Evolutionary conservation across 2,329 filamentous ascomycete species (phyloP).

Genomic region (Tolypocladium nubicola): DNA sequence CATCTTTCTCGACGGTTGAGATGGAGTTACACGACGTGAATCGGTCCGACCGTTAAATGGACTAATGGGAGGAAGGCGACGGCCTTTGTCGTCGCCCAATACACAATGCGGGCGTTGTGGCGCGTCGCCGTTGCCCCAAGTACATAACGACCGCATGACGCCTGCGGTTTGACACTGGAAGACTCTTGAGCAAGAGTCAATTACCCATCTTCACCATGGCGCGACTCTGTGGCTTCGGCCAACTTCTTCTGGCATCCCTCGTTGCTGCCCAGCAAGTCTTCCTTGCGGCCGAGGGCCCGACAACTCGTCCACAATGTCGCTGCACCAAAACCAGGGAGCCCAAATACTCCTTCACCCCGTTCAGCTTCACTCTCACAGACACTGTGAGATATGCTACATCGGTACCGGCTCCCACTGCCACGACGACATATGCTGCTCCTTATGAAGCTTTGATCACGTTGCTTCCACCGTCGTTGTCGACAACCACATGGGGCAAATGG

Average conservation of each 20-base stretch:
- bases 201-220: neutral
- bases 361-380: conserved; percentile 19
- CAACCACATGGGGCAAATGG: conserved; percentile 24
- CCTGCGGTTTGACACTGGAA: no score
- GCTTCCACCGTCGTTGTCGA: conserved; percentile 13
- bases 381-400: conserved; percentile 21
- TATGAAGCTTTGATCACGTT: conserved; percentile 14
- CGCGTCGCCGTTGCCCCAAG: no score
- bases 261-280: conserved; percentile 16
- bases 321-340: conserved; percentile 9
- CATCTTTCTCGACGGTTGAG: no score
- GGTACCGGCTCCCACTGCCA: conserved; percentile 16
- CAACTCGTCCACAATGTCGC: conserved; percentile 16
- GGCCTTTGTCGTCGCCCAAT: no score
- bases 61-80: no score
- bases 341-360: conserved; percentile 15
- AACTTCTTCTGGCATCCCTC: neutral
- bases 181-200: no score
- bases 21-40: no score
- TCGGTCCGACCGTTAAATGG: no score
- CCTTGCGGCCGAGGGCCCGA: conserved; percentile 13
- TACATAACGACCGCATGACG: no score
- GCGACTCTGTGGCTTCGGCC: neutral
- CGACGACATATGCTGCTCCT: conserved; percentile 17
- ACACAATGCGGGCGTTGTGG: no score